Evolutionary conservation across 352 stramenopile genomes (phyloP), one percentile per base, ranked within the genome.

Genomic region (Phytophthora litchii): DNA sequence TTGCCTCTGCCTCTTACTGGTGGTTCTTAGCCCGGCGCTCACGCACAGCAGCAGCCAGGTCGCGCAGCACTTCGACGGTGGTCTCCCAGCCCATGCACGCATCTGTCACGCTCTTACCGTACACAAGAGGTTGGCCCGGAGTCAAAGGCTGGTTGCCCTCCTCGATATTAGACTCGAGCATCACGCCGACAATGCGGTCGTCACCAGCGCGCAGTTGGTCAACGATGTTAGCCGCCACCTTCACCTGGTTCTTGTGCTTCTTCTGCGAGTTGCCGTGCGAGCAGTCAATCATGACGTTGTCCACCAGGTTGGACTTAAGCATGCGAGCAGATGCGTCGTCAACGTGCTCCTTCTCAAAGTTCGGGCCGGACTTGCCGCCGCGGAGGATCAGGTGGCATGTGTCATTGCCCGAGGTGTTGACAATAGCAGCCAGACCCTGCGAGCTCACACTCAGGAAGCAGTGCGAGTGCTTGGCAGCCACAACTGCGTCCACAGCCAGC

Each of bases 281-380:
- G 74, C 86, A 96, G 80, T 96, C 88, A 25, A 96, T 72, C 88
- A 96, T 96, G 41, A 96, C 63, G 61, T 94, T 93, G 68, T 92
- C 77, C 49, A 78, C 62, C 37, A 93, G 40, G 31, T 92, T 91
- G 14, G 86, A 72, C 77, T 94, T 95, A 64, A 90, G 82, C 73
- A 95, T 91, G 53, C 93, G 76, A 44, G 64, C 70, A 35, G 83
- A 90, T 11, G 80, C 80, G 44, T 83, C 80, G 4, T 94, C 79
- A n/a, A 96, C 86, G 71, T 95, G 75, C 72, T 86, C 55, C 55
- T 89, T 86, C 55, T 86, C 76, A 50, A 78, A 96, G 76, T 96
- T 96, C 9, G 88, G 87, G 11, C 87, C 88, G 23, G 65, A 83
- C 65, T 86, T 94, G 55, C 88, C 88, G 51, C 88, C 88, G n/a